Evolutionary conservation across 192 early-diverging fungal species (phyloP), one percentile per base, ranked within the genome.

Genomic region (Fimicolochytrium jonesii): DNA sequence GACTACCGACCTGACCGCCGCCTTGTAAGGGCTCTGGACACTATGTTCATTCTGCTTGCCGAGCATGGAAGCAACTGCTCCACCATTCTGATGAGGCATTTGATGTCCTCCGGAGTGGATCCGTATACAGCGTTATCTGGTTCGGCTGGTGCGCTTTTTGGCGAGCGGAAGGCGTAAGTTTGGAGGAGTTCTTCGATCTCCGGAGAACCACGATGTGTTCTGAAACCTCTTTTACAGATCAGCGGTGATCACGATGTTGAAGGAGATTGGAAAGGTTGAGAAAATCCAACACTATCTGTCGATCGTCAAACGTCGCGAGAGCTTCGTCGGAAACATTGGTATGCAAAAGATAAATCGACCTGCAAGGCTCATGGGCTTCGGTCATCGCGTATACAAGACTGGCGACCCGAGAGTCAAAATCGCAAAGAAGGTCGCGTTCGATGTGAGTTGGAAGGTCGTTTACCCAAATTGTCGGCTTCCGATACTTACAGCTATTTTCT

Each of bases 81-180:
- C 6, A 78, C 79, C 15, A 82, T 83, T 26, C 75, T 82, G 3
- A 87, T 87, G 85, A 71, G 86, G 48, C 86, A 87, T 57, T 67
- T 87, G 42, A 83, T 79, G 7, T 83, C 80, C 2, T 71, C 73
- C 23, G 78, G 77, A 1, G 83, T 87, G 13, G 86, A 87, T 67
- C 82, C 67, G 44, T 87, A 86, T 61, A 87, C 70, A 46, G 85
- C 59, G 53, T 81, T 63, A 55, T 82, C 71, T 49, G 86, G 86
- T 2, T 68, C 86, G 5, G 73, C 80, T 23, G 82, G 84, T 15
- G 85, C 86, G 6, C 64, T 87, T 11, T 87, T 86, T 66, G 86
- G 86, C 15, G 84, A 68, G 69, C 77, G 70, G 73, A 87, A 76
- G 76, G 43, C 79, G 75, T 32, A 69, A 66, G 59, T 25, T 28